These are phyloP conservation scores for Neopestalotiopsis rosae DNA, from an alignment of 2,329 filamentous ascomycete species.

Conservation along the genomic window DNA sequence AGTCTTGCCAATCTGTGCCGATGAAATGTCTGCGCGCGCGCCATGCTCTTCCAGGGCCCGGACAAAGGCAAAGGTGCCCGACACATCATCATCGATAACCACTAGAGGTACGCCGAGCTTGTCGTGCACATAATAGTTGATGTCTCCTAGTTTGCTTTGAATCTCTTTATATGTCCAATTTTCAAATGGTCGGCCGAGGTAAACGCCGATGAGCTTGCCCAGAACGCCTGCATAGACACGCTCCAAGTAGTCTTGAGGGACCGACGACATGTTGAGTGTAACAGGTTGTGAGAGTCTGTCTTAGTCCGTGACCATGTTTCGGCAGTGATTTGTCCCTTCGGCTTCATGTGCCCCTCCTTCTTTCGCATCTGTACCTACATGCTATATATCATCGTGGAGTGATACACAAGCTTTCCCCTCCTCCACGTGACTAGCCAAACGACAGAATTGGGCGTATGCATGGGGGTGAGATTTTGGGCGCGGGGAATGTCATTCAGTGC, in stretches of 20 bases:
- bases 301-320: too few species aligned
- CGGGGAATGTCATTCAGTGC: too few species aligned
- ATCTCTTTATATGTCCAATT: constrained; percentile 42
- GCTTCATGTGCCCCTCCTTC: too few species aligned
- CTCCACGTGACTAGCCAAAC: too few species aligned
- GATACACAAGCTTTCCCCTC: too few species aligned
- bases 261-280: neutral
- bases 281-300: too few species aligned
- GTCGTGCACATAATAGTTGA: constrained; percentile 40
- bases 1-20: constrained; percentile 33
- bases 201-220: constrained; percentile 44
- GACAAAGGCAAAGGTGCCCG: constrained; percentile 42
- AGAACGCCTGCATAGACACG: constrained; percentile 44
- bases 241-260: constrained; percentile 36
- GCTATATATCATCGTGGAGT: too few species aligned
- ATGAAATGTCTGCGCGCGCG: constrained; percentile 19
- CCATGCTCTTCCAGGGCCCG: constrained; percentile 40
- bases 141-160: constrained; percentile 34
- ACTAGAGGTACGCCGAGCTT: constrained; percentile 33
- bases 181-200: constrained; percentile 43
- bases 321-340: too few species aligned
- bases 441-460: too few species aligned
- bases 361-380: too few species aligned
- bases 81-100: constrained; percentile 40
- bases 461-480: neutral